Base-by-base conservation (phyloP, 345 rosid genomes). In the Eutrema heterophyllum region DNA sequence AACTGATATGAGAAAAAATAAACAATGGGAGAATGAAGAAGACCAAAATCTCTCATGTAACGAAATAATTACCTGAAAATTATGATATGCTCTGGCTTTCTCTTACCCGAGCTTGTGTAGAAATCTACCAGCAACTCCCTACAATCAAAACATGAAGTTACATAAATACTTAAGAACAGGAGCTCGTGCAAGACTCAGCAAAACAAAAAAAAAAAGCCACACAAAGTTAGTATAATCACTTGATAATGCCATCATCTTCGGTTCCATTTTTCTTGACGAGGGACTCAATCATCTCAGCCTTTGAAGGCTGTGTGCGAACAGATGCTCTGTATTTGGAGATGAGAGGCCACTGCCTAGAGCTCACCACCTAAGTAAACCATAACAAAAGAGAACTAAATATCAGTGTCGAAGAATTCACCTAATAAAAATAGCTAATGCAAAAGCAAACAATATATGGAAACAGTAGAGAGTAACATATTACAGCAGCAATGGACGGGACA, bases 291-390 rank as follows among this genome's bases (percentile, higher is more conserved):
- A 94, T 94, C 81, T 94, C 98, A 62, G 86, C 83, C 77, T 89
- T 91, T 1, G 97, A 86, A 14, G 95, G 82, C 74, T 91, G 98
- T 7, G 97, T 87, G 2, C 98, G 89, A 6, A 94, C 97, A 68
- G 90, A 81, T 55, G 98, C 96, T 71, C 95, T 85, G 44, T 94
- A 91, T 5, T 89, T 86, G 33, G 96, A 94, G 60, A 91, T 82
- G 64, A 87, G 65, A 12, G 98, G 98, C 96, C 98, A 89, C 27
- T 89, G 81, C 79, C 98, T 84, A 12, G 98, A 91, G 78, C 96
- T 87, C 54, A 94, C 97, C 24, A 85, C 88, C 88, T 85, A 52
- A 2, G 56, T 35, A 78, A 35, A 44, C 40, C 14, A 64, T 36
- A 10, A 15, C 5, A 44, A 40, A 49, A 13, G 38, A 51, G 44